Base-by-base conservation (phyloP, 2,329 filamentous ascomycete species). In the Coniochaeta sp. region DNA sequence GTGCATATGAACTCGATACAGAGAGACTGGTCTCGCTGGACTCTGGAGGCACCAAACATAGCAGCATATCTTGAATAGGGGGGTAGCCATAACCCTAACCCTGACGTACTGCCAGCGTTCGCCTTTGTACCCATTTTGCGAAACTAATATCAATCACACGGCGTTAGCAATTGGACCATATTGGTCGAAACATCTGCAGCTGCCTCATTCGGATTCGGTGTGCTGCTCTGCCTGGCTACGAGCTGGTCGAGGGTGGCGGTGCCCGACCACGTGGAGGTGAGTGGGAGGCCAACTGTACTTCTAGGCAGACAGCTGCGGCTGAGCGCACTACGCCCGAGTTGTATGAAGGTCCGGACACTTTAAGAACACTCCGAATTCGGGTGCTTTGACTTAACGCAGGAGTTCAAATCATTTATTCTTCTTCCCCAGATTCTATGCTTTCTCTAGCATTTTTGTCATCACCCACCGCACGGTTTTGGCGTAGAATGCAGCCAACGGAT, bases 271-370 rank as follows among this genome's bases (percentile, higher is more conserved):
- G 9, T n/a, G 38, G 2, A 7, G 9, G 38, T 47, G 5, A 47
- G n/a, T 52, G 14, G 47, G 47, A 52, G 47, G 47, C 47, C 42
- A 6, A 34, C 12, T 34, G 32, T n/a, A n/a, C n/a, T n/a, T n/a
- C 34, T 52, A 30, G 47, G 47, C 47, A 52, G 47, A 52, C 47
- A 52, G n/a, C 44, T 52, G 47, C 47, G 47, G 47, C 47, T 52
- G 47, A 30, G 47, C 47, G 10, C 24, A 14, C 47, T 30, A 30
- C 47, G 47, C 47, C 47, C 47, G 47, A n/a, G 2, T 17, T 52
- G 10, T 52, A n/a, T 3, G n/a, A 2, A 47, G 14, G 12, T 4
- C 10, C n/a, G 4, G 14, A 30, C 3, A 12, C 3, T 30, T 16
- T 28, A 30, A 50, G 14, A 14, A 2, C 2, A 40, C 47, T 30